Evolutionary conservation across 345 rosid species (phyloP), one percentile per base, ranked within the genome.

Genomic region (Mangifera indica): DNA sequence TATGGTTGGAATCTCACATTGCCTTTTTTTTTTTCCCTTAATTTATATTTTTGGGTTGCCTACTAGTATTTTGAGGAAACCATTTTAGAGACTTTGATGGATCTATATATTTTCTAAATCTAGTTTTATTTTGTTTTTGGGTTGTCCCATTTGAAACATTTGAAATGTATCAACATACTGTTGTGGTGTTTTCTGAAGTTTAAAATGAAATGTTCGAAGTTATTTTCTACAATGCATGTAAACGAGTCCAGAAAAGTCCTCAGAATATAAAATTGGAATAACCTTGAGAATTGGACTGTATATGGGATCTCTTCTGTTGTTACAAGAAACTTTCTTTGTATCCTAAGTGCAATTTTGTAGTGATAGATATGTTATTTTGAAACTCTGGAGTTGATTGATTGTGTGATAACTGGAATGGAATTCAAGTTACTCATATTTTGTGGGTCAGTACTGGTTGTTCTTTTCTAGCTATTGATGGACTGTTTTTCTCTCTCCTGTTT

Each of bases 401-500:
- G 45, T 26, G 24, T 59, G 25, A 11, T 58, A 2, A 54, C 7
- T 55, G 4, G 60, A 57, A 61, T 78, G 65, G 42, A 53, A 48
- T 54, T 20, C 42, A 32, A 58, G 29, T 61, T 17, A 29, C 53
- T 32, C 22, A 46, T 20, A 6, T 57, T 24, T 18, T 29, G 3
- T 70, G 66, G 42, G 11, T 42, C 12, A 18, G 40, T 12, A 24
- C 24, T 62, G 62, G 24, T 72, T 12, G 22, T 71, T 29, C 42
- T 69, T 49, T 58, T 60, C 67, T 49, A 52, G 49, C 66, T 54
- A 53, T 51, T 52, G 44, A 29, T 65, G 69, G 64, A 42, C 8
- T 40, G 26, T 70, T 56, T 74, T 26, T 54, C 55, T 74, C 64
- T 37, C 42, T 13, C 37, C 70, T 66, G 54, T 59, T 78, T 74